phyloP scores from a whole-genome alignment of 805 yeast species.

The Saccharomycopsis sp. region DNA sequence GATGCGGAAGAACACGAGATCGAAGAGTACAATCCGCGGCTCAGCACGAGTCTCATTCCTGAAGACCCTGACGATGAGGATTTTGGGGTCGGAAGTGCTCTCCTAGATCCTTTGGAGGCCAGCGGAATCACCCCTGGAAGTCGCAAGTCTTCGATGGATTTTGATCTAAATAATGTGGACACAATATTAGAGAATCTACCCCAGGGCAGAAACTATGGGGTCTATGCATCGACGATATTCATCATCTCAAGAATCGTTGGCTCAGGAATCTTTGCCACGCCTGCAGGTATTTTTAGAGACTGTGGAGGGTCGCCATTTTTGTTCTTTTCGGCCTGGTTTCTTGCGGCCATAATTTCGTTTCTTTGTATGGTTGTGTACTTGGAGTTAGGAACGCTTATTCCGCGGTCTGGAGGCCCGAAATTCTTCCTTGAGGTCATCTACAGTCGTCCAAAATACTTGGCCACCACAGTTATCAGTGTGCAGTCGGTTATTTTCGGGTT shows the following conservation, averaged over 20 bases:
- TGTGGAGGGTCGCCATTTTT: conserved; percentile 61
- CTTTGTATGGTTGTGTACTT: conserved; percentile 61
- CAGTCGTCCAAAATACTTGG: conserved; percentile 49
- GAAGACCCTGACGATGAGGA: neutral
- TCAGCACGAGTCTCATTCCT: neutral
- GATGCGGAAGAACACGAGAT: neutral
- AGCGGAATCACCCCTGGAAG: conserved; percentile 8
- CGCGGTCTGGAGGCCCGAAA: conserved; percentile 72
- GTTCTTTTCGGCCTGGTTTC: conserved; percentile 56
- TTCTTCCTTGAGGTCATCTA: conserved; percentile 65
- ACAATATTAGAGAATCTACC: conserved; percentile 39
- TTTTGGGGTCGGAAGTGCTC: conserved; percentile 1
- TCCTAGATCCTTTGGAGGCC: conserved; percentile 13
- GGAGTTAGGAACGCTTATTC: conserved; percentile 65
- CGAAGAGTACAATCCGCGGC: neutral
- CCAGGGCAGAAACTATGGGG: conserved; percentile 69
- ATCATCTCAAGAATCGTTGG: conserved; percentile 69
- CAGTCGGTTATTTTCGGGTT: conserved; percentile 50
- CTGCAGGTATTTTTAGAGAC: conserved; percentile 58
- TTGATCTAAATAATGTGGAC: conserved; percentile 11
- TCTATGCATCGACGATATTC: conserved; percentile 56
- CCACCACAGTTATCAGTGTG: conserved; percentile 43
- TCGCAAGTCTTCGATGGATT: conserved; percentile 9
- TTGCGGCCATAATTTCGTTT: conserved; percentile 57
- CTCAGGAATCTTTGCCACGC: conserved; percentile 71